phyloP scores from a whole-genome alignment of 1,139 yeast genomes.

The Suhomyces wounanorum region DNA sequence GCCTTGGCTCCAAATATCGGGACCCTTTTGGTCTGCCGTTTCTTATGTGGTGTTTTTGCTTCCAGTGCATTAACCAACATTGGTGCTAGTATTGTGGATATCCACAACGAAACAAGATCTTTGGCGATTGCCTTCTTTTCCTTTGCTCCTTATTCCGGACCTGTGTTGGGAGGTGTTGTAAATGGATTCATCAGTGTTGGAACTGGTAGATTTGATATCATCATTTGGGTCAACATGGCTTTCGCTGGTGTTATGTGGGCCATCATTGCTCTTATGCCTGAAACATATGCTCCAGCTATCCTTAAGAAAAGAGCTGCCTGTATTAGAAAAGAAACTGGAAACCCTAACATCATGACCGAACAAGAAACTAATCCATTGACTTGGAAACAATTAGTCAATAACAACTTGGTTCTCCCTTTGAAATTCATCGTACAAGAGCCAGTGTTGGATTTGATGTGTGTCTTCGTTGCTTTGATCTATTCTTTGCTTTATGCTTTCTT shows the following conservation, averaged over 20 bases:
- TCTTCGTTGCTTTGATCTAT: constrained; percentile 84
- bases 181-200: constrained; percentile 81
- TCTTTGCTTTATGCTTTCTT: constrained; percentile 87
- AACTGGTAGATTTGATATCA: constrained; percentile 64
- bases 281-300: constrained; percentile 89
- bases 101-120: constrained; percentile 79
- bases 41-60: constrained; percentile 84
- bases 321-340: constrained; percentile 78
- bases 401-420: constrained; percentile 74
- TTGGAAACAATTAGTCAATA: constrained; percentile 60
- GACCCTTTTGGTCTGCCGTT: constrained; percentile 75
- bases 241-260: constrained; percentile 86
- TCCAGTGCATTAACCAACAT: constrained; percentile 83
- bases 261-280: constrained; percentile 64
- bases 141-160: constrained; percentile 91
- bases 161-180: constrained; percentile 87
- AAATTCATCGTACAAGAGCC: constrained; percentile 78
- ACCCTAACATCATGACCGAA: constrained; percentile 83
- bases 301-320: constrained; percentile 69
- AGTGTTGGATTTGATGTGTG: constrained; percentile 77
- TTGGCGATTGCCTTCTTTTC: constrained; percentile 89
- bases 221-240: constrained; percentile 91
- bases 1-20: constrained; percentile 86
- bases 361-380: constrained; percentile 80
- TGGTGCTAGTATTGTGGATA: constrained; percentile 89